These are phyloP conservation scores for Usnea hakonensis DNA, from an alignment of 495 filamentous ascomycete genomes.

Conservation along the genomic window DNA sequence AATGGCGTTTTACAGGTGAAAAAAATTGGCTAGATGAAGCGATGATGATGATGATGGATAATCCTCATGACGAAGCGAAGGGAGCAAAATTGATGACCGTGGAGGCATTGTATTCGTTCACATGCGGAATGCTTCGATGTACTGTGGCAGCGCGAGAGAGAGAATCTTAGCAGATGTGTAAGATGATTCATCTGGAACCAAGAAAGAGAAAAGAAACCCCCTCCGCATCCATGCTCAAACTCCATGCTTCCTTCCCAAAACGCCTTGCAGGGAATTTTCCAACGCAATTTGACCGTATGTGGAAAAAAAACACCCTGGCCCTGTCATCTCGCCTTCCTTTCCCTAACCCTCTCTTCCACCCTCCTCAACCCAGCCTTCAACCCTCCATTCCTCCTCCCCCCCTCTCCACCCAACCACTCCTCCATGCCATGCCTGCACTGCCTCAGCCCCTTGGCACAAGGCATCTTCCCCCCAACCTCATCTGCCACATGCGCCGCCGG, in stretches of 20 bases:
- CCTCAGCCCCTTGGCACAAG: constrained; percentile 52
- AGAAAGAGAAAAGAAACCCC: background rate
- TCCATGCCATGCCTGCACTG: constrained; percentile 66
- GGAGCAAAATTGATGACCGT: background rate
- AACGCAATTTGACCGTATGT: background rate
- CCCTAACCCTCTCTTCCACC: constrained; percentile 60
- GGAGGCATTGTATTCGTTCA: background rate
- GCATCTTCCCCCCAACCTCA: constrained; percentile 55
- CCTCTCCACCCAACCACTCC: constrained; percentile 67
- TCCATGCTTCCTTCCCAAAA: background rate
- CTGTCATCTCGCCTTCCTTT: constrained; percentile 51
- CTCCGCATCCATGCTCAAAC: background rate
- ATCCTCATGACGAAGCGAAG: constrained; percentile 1
- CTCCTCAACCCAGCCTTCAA: constrained; percentile 49
- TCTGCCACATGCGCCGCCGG: constrained; percentile 53
- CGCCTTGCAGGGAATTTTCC: background rate
- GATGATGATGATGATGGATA: constrained; percentile 9
- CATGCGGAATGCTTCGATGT: background rate
- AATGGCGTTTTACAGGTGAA: constrained; percentile 1
- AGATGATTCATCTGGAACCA: background rate
- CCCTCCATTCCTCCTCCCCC: constrained; percentile 67
- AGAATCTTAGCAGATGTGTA: background rate
- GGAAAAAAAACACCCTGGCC: background rate
- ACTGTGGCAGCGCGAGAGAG: background rate
- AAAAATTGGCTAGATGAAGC: background rate